These are phyloP conservation scores for Euclidium syriacum DNA, from an alignment of 345 rosid genomes.

Conservation along the genomic window DNA sequence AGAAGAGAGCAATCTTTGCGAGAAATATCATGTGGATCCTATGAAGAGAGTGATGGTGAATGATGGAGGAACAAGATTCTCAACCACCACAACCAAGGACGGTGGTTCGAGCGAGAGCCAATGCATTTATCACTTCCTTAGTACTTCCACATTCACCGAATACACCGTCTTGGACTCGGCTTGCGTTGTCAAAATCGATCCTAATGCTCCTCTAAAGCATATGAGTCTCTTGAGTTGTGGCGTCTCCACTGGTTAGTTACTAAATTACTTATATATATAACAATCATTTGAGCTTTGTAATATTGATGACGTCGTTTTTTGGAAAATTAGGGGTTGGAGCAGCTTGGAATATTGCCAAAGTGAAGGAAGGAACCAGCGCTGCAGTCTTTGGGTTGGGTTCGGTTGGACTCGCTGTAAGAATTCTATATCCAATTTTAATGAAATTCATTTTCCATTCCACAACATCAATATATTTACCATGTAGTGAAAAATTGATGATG, in stretches of 20 bases:
- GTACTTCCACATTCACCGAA: slow-evolving; percentile 67
- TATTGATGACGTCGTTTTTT: too few species aligned
- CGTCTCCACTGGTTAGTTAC: slow-evolving; percentile 52
- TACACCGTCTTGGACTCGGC: slow-evolving; percentile 62
- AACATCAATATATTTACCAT: too few species aligned
- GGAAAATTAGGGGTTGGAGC: slow-evolving; percentile 54
- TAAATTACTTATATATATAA: too few species aligned
- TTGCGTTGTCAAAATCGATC: slow-evolving; percentile 47
- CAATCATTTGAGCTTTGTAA: too few species aligned
- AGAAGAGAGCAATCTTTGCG: slow-evolving; percentile 45
- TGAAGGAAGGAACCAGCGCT: slow-evolving; percentile 50
- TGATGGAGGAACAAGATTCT: slow-evolving; percentile 57
- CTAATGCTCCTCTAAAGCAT: slow-evolving; percentile 43
- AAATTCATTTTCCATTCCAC: too few species aligned
- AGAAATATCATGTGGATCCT: slow-evolving; percentile 41
- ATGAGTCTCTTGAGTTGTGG: slow-evolving; percentile 68
- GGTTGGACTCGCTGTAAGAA: slow-evolving; percentile 71
- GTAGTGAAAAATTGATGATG: not conserved
- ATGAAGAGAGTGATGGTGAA: slow-evolving; percentile 48
- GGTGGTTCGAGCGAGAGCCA: slow-evolving; percentile 32
- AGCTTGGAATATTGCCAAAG: slow-evolving; percentile 59
- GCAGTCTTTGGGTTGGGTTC: slow-evolving; percentile 70
- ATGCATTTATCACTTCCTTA: slow-evolving; percentile 52
- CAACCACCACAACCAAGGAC: slow-evolving; percentile 32
- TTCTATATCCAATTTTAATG: too few species aligned